Evolutionary conservation across 1,139 yeast species (phyloP).

Genomic region (Debaryomyces psychrophilus): DNA sequence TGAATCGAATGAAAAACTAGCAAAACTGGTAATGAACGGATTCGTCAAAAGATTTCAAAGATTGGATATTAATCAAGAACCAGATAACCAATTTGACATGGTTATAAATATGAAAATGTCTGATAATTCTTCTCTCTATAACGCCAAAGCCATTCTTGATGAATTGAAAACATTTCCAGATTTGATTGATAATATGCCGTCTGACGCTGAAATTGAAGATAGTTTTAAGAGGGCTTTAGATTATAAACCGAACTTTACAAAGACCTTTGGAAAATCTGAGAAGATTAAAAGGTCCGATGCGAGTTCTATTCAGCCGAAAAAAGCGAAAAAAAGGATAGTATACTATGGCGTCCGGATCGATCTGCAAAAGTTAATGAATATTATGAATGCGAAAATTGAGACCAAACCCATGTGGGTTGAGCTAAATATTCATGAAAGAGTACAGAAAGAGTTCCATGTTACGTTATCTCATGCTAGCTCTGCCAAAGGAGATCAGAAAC

Average conservation of each 20-base stretch:
- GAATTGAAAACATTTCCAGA: conserved; percentile 48
- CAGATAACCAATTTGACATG: conserved; percentile 70
- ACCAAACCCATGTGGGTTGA: conserved; percentile 31
- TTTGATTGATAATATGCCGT: conserved; percentile 45
- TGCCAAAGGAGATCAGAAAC: conserved; percentile 27
- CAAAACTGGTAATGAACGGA: conserved; percentile 67
- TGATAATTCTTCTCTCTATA: conserved; percentile 53
- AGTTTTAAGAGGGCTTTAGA: conserved; percentile 55
- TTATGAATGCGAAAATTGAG: conserved; percentile 6
- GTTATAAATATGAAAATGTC: conserved; percentile 59
- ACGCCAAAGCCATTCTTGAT: conserved; percentile 50
- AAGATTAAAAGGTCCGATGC: conserved; percentile 20
- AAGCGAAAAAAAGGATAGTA: conserved; percentile 18
- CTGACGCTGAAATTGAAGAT: conserved; percentile 34
- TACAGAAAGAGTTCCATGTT: conserved; percentile 71
- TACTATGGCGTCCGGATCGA: conserved; percentile 36
- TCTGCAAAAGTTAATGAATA: conserved; percentile 8
- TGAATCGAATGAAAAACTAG: conserved; percentile 44
- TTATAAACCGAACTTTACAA: conserved; percentile 55
- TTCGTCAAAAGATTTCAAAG: conserved; percentile 73
- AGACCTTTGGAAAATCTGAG: conserved; percentile 31
- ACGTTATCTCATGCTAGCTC: conserved; percentile 66
- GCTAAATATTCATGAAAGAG: conserved; percentile 25
- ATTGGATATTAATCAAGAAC: conserved; percentile 46
- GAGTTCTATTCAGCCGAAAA: conserved; percentile 7